Evolutionary conservation across 139 green algal species (phyloP).

Genomic region (Chlamydomonas incerta): DNA sequence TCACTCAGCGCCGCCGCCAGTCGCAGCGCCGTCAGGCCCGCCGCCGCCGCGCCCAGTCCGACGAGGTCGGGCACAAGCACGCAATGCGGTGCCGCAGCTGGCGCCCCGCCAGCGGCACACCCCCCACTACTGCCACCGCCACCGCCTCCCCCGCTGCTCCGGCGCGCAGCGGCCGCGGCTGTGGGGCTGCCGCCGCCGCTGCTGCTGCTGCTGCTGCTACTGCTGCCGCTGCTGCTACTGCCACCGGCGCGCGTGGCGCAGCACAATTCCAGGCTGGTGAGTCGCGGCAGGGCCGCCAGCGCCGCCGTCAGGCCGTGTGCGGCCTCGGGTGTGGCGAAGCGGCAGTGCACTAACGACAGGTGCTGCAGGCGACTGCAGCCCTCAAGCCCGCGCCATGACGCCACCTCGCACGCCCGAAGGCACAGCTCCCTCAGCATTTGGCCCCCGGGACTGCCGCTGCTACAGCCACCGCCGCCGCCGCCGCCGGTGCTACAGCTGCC

Average conservation of each 20-base stretch:
- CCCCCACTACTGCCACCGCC: too few relatives aligned
- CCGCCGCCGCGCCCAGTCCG: neutral
- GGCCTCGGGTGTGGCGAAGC: neutral
- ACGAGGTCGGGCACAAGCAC: neutral
- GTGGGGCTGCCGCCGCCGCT: neutral
- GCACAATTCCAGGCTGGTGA: conserved; percentile 20
- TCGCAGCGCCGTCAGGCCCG: neutral
- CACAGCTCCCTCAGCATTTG: neutral
- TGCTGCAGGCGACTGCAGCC: neutral
- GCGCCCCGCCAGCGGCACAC: too few relatives aligned
- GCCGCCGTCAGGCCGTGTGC: neutral
- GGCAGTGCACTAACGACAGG: neutral
- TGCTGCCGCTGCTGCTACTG: neutral
- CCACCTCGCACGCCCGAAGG: conserved; percentile 28
- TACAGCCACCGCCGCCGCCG: too few relatives aligned
- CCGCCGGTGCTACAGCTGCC: too few relatives aligned
- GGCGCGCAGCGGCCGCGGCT: too few relatives aligned
- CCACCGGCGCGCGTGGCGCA: neutral
- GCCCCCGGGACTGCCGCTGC: too few relatives aligned
- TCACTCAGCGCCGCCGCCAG: conserved; percentile 2
- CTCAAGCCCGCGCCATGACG: conserved; percentile 8
- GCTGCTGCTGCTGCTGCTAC: neutral
- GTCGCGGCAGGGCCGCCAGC: conserved; percentile 7
- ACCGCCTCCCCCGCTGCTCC: too few relatives aligned
- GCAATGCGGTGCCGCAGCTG: too few relatives aligned